Base-by-base conservation (phyloP, 1,139 yeast genomes). In the Kodamaea sp. region DNA sequence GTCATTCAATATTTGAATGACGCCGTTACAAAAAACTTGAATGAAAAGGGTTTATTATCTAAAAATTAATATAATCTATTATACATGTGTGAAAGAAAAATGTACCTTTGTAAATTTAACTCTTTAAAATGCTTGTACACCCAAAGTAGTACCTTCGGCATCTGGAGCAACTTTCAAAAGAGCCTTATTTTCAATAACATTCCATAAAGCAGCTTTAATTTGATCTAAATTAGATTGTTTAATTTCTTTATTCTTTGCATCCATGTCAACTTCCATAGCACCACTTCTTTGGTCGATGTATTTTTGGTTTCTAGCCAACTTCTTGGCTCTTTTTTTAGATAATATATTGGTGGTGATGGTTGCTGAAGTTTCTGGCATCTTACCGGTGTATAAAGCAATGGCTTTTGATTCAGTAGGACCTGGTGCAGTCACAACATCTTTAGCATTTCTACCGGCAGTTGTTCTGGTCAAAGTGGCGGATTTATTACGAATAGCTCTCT, bases 131-230 rank as follows among this genome's bases (percentile, higher is more conserved):
- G 74, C 65, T 54, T 84, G 87, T 29, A 82, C 81, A 29, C 97
- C 97, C 45, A 89, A 66, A 3, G 95, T 84, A 28, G 96, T 89
- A 40, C 96, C 96, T 52, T 80, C 79, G 25, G 84, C 84, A 29
- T 68, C 64, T 9, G 73, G 55, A 35, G 66, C 62, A 30, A 74
- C 62, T 24, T 65, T 60, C 41, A 80, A 67, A 32, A 42, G 44
- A 8, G 73, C 73, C 32, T 69, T 69, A 54, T 74, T 82, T 40
- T 81, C 88, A 39, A 83, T 72, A 24, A 80, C 83, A 8, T 76
- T 69, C 81, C 92, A 82, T 36, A 84, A 72, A 6, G 86, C 84
- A 31, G 75, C 73, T 63, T 81, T 83, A 40, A 82, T 73, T 47
- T 73, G 65, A 34, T 72, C 75, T 42, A 75, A 63, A 33, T 65